phyloP scores from a whole-genome alignment of 2,329 filamentous ascomycete genomes.

The Pseudogymnoascus pannorum region DNA sequence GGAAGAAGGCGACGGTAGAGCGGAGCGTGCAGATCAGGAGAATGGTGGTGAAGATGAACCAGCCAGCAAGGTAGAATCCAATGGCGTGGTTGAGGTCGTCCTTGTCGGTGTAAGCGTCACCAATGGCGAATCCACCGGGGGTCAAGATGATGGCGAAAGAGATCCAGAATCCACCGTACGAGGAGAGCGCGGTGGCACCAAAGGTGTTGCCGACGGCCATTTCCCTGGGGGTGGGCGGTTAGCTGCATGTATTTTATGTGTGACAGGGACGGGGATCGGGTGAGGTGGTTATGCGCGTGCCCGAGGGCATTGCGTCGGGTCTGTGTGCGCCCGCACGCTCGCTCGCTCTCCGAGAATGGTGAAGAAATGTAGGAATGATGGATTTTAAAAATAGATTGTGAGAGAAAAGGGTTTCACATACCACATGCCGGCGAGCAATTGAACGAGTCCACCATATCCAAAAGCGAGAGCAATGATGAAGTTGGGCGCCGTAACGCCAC shows the following conservation, averaged over 20 bases:
- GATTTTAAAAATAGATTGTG: not conserved
- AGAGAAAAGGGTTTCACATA: conserved; percentile 31
- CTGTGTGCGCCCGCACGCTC: not conserved
- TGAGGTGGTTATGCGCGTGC: not conserved
- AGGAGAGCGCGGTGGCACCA: conserved; percentile 54
- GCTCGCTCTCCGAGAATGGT: too few relatives aligned
- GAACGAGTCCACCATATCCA: conserved; percentile 60
- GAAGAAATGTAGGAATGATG: not conserved
- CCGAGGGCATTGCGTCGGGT: not conserved
- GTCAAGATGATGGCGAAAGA: conserved; percentile 50
- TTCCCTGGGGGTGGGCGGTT: conserved; percentile 37
- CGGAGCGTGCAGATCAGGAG: conserved; percentile 49
- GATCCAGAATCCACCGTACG: conserved; percentile 58
- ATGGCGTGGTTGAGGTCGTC: conserved; percentile 42
- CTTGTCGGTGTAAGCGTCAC: conserved; percentile 25
- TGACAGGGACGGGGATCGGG: not conserved
- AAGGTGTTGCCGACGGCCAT: conserved; percentile 59
- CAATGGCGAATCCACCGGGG: conserved; percentile 49
- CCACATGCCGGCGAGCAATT: conserved; percentile 64
- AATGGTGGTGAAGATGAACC: conserved; percentile 57
- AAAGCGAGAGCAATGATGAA: conserved; percentile 50
- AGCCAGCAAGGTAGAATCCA: conserved; percentile 51
- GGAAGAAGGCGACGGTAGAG: conserved; percentile 54
- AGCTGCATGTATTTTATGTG: not conserved
- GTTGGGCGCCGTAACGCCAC: conserved; percentile 39